Conservation (phyloP, 805 yeast species). For the Kazachstania psychrophila region DNA sequence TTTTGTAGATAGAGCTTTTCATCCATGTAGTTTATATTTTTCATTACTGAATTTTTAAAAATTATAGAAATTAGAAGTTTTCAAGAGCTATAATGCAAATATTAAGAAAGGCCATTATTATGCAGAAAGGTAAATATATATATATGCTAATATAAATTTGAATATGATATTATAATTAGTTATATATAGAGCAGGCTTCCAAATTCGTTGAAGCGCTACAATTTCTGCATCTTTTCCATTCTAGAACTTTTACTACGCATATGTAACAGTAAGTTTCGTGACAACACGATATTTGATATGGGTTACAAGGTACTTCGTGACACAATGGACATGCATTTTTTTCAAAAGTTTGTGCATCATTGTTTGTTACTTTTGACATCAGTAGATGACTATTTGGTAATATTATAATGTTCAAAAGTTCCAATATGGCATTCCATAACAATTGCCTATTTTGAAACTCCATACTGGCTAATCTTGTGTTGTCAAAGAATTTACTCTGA, state of each 20-base stretch:
- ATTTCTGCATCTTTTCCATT: conserved; percentile 9
- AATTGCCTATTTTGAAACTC: conserved; percentile 25
- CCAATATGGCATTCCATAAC: conserved; percentile 25
- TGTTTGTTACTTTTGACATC: too few relatives aligned
- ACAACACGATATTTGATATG: conserved; percentile 18
- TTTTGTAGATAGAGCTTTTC: too few relatives aligned
- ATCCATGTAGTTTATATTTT: too few relatives aligned
- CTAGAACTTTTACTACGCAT: conserved; percentile 14
- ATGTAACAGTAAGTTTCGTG: conserved; percentile 14
- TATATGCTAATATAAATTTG: too few relatives aligned
- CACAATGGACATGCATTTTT: conserved; percentile 12
- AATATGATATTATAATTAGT: too few relatives aligned
- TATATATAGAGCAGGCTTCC: conserved; percentile 5
- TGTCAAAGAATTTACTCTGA: conserved; percentile 10
- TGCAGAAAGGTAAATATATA: too few relatives aligned
- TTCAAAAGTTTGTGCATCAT: too few relatives aligned
- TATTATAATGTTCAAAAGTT: conserved; percentile 17
- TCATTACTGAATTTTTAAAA: too few relatives aligned
- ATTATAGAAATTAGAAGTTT: too few relatives aligned
- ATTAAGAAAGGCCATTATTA: too few relatives aligned
- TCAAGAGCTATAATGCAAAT: too few relatives aligned
- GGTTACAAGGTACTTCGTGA: conserved; percentile 14
- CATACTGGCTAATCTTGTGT: conserved; percentile 14
- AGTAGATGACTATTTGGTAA: conserved; percentile 7
- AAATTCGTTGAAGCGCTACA: conserved; percentile 7